Base-by-base conservation (phyloP, 257 asterid species). In the Leptodermis oblonga region DNA sequence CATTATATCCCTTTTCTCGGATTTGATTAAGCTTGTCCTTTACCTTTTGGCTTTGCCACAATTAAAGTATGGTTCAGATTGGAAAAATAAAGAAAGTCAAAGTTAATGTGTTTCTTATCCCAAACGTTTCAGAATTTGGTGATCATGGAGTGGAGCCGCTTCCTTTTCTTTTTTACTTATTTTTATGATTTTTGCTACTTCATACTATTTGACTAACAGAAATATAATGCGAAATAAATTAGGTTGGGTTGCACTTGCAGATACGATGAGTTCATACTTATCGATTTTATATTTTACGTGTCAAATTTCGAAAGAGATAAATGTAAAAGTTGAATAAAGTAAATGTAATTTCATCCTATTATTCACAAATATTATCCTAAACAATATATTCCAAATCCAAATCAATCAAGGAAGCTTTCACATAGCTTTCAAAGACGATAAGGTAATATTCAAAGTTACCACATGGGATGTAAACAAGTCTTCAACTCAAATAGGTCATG, bases 21-120 rank as follows among this genome's bases (percentile, higher is more conserved):
- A 64, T 72, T 72, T 53, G 66, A 66, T 72, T 20, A 53, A n/a
- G 28, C 37, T 58, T 49, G 65, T 61, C 78, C 6, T 39, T 39
- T 26, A 3, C 65, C 58, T 67, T 74, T 73, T 65, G 62, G 55
- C 34, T 33, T 62, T 48, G 61, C 23, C 43, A 25, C 7, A 52
- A 39, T 53, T 15, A 0, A 7, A 42, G 30, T 6, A 17, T 9
- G 9, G 62, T 49, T 23, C 31, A 23, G 15, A 1, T 60, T 31
- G 64, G n/a, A n/a, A n/a, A 52, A 20, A 4, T n/a, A 12, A n/a
- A 55, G 48, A 62, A 73, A 65, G 72, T 73, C 73, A 73, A 67
- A 15, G 17, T 55, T 64, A n/a, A 7, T 15, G 56, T 53, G 61
- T 49, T 65, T 53, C 37, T 53, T 23, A 53, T 26, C 1, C 4